Evolutionary conservation across 805 yeast species (phyloP).

Genomic region (Spathaspora gorwiae): DNA sequence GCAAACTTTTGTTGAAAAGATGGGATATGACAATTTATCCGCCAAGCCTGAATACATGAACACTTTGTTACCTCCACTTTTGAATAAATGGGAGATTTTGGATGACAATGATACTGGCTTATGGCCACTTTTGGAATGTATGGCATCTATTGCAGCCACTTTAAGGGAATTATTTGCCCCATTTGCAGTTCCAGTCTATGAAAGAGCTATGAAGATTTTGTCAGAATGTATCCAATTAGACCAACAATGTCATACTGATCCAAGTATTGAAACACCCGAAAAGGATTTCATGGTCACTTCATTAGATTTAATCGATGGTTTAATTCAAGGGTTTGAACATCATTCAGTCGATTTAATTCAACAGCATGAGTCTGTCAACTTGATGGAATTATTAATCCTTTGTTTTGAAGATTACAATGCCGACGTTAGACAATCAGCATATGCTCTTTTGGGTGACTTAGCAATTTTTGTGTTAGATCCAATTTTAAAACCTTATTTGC

Average conservation of each 20-base stretch:
- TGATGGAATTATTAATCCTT: conserved; percentile 60
- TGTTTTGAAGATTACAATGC: conserved; percentile 71
- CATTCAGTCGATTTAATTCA: conserved; percentile 54
- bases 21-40: conserved; percentile 51
- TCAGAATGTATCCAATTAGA: conserved; percentile 64
- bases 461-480: conserved; percentile 52
- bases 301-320: conserved; percentile 84
- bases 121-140: conserved; percentile 90
- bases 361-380: conserved; percentile 24
- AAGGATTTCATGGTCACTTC: conserved; percentile 88
- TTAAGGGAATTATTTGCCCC: conserved; percentile 83
- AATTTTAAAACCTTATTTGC: conserved; percentile 44
- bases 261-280: conserved; percentile 71
- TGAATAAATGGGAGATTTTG: conserved; percentile 72
- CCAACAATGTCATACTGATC: conserved; percentile 59
- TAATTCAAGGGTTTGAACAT: conserved; percentile 80
- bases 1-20: conserved; percentile 79
- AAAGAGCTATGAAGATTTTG: conserved; percentile 69
- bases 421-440: conserved; percentile 92
- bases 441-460: conserved; percentile 87
- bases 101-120: conserved; percentile 77
- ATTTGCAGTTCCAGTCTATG: conserved; percentile 81
- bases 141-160: conserved; percentile 86
- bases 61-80: conserved; percentile 71
- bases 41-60: conserved; percentile 56